These are phyloP conservation scores for Hyphodiscus sp. DNA, from an alignment of 2,329 filamentous ascomycete genomes.

Conservation along the genomic window DNA sequence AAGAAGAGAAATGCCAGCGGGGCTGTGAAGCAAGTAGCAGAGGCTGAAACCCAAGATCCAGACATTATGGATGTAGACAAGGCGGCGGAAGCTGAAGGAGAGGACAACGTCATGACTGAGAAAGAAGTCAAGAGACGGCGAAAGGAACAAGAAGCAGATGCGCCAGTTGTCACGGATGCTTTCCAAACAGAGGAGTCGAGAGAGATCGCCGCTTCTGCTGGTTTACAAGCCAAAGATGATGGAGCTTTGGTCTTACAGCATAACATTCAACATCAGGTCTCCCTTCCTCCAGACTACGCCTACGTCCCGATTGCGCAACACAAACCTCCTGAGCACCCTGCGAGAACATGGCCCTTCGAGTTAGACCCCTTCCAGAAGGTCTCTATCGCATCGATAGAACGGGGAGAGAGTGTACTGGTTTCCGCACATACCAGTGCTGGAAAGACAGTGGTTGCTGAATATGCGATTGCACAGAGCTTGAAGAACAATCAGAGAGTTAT, in stretches of 20 bases:
- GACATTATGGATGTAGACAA: conserved; percentile 43
- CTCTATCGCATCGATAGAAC: conserved; percentile 88
- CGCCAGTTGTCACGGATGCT: conserved; percentile 81
- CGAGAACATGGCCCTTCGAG: conserved; percentile 78
- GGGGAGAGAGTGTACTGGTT: conserved; percentile 92
- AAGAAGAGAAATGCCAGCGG: conserved; percentile 87
- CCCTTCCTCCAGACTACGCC: conserved; percentile 87
- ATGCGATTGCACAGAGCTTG: conserved; percentile 94
- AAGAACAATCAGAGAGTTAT: conserved; percentile 98
- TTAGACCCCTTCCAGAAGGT: conserved; percentile 97
- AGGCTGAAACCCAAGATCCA: conserved; percentile 56
- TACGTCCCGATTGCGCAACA: conserved; percentile 94
- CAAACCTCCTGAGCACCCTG: conserved; percentile 80
- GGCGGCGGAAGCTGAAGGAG: conserved; percentile 19
- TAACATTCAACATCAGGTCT: conserved; percentile 97
- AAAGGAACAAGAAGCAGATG: conserved; percentile 54
- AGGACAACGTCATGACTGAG: conserved; percentile 37
- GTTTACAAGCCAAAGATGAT: conserved; percentile 27
- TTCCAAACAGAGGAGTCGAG: conserved; percentile 94
- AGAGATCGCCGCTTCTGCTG: conserved; percentile 63
- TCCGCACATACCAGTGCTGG: conserved; percentile 96
- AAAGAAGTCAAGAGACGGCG: conserved; percentile 57
- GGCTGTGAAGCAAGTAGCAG: conserved; percentile 55
- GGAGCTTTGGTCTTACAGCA: conserved; percentile 78
- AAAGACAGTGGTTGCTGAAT: conserved; percentile 97